phyloP scores from a whole-genome alignment of 768 basidiomycete genomes.

The Auriculariales sp. region DNA sequence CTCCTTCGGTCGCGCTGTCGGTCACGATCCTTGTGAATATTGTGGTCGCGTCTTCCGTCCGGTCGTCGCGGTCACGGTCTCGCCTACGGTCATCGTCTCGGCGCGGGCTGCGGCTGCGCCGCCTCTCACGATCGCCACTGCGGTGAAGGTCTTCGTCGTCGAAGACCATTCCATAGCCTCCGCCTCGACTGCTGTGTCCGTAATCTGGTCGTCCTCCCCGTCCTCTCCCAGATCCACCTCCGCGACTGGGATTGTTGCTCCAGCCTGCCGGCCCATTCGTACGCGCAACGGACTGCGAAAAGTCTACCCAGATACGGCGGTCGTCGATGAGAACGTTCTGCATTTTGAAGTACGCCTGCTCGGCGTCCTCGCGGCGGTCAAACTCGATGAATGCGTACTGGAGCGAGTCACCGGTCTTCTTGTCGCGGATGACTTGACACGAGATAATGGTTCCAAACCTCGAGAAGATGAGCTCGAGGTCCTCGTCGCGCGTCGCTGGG shows the following conservation, averaged over 20 bases:
- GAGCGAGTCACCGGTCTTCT: conserved; percentile 87
- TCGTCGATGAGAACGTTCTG: conserved; percentile 98
- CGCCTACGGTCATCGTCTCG: conserved; percentile 15
- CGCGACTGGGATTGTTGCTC: conserved; percentile 63
- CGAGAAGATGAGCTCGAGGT: conserved; percentile 93
- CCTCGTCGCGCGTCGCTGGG: conserved; percentile 87
- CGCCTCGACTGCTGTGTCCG: conserved; percentile 42
- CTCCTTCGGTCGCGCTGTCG: conserved; percentile 13
- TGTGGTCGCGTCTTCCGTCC: too few relatives aligned
- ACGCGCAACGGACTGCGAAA: conserved; percentile 92
- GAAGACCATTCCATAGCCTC: conserved; percentile 70
- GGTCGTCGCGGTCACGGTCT: conserved; percentile 12
- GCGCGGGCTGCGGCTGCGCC: conserved; percentile 38
- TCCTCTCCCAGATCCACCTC: conserved; percentile 17
- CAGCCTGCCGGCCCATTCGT: conserved; percentile 66
- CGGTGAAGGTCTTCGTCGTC: conserved; percentile 39
- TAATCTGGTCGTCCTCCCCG: conserved; percentile 29
- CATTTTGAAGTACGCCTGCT: conserved; percentile 99
- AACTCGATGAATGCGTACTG: conserved; percentile 99
- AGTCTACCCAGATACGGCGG: conserved; percentile 97
- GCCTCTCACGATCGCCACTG: conserved; percentile 26
- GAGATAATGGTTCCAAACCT: conserved; percentile 92
- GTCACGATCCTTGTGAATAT: conserved; percentile 13
- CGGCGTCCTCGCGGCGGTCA: conserved; percentile 83
- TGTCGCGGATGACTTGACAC: conserved; percentile 94